phyloP scores from a whole-genome alignment of 148 eudicot species.

The Talinum fruticosum region DNA sequence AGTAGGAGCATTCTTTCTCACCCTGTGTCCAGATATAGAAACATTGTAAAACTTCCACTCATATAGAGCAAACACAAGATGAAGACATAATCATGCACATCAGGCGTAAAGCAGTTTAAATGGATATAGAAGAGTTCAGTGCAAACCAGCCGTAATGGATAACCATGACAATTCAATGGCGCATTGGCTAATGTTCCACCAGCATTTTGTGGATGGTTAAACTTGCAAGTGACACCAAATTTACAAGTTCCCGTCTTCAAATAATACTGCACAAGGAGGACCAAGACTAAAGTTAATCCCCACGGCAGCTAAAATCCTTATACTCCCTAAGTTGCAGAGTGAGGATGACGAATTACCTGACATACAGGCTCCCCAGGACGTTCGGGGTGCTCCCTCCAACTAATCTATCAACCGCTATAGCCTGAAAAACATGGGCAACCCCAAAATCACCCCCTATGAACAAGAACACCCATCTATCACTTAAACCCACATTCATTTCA shows the following conservation, averaged over 20 bases:
- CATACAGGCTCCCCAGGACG: slow-evolving; percentile 72
- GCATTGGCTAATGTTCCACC: slow-evolving; percentile 68
- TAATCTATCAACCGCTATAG: slow-evolving; percentile 47
- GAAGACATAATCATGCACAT: not conserved
- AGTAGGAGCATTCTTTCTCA: slow-evolving; percentile 94
- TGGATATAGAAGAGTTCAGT: slow-evolving; percentile 5
- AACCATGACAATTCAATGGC: slow-evolving; percentile 71
- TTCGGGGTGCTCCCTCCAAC: slow-evolving; percentile 69
- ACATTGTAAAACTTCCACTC: not conserved
- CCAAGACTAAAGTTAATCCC: slow-evolving; percentile 13
- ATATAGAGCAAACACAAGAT: not conserved
- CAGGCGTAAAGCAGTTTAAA: slow-evolving; percentile 1
- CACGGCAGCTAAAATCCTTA: not conserved
- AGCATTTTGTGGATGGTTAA: slow-evolving; percentile 78
- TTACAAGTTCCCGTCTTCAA: slow-evolving; percentile 92
- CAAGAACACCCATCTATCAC: not conserved
- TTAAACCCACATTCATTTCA: not conserved
- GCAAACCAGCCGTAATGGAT: slow-evolving; percentile 77
- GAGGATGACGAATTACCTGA: slow-evolving; percentile 48
- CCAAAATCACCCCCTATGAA: slow-evolving; percentile 5
- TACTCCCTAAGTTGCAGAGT: not conserved
- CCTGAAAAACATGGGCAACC: slow-evolving; percentile 29
- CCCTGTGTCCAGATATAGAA: slow-evolving; percentile 47
- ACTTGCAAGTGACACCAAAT: slow-evolving; percentile 90
- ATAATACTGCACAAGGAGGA: slow-evolving; percentile 61